Conservation (phyloP, 2,329 filamentous ascomycete species). For the Xylaria sp. region DNA sequence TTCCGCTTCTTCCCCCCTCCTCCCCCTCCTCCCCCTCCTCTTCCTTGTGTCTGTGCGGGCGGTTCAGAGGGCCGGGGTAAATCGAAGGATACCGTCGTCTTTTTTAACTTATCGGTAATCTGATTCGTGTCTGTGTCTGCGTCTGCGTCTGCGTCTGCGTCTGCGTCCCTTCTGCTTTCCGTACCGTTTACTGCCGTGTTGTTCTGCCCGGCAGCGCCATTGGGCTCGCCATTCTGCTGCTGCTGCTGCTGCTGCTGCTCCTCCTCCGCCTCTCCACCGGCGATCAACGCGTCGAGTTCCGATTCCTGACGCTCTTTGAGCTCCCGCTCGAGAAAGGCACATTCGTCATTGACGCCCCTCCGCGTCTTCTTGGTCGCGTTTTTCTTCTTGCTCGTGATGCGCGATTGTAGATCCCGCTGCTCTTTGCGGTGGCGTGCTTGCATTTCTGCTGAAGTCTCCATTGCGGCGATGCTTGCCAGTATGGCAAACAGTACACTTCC, state of each 20-base stretch:
- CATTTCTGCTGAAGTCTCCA: slow-evolving; percentile 76
- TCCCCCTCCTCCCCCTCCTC: slow-evolving; percentile 31
- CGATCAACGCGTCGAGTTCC: slow-evolving; percentile 63
- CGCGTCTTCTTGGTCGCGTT: slow-evolving; percentile 88
- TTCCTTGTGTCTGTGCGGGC: slow-evolving; percentile 24
- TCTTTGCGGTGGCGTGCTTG: slow-evolving; percentile 88
- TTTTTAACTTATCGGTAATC: slow-evolving; percentile 40
- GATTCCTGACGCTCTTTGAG: slow-evolving; percentile 73
- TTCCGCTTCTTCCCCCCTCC: slow-evolving; percentile 77
- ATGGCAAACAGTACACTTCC: too few species aligned
- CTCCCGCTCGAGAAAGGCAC: slow-evolving; percentile 74
- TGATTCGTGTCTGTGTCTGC: slow-evolving; percentile 27
- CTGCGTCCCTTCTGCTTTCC: slow-evolving; percentile 9
- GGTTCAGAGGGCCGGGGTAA: slow-evolving; percentile 2
- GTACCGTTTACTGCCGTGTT: neutral
- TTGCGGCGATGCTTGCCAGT: neutral
- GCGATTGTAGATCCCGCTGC: slow-evolving; percentile 83
- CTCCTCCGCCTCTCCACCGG: slow-evolving; percentile 36
- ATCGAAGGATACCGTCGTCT: slow-evolving; percentile 31
- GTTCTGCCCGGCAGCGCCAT: slow-evolving; percentile 1
- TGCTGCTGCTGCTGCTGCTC: slow-evolving; percentile 12
- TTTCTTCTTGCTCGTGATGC: slow-evolving; percentile 96
- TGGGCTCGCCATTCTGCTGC: slow-evolving; percentile 4
- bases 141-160: slow-evolving; percentile 18
- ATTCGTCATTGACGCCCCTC: slow-evolving; percentile 81